These are phyloP conservation scores for Pyrenophora graminea DNA, from an alignment of 2,329 filamentous ascomycete species.

Conservation along the genomic window DNA sequence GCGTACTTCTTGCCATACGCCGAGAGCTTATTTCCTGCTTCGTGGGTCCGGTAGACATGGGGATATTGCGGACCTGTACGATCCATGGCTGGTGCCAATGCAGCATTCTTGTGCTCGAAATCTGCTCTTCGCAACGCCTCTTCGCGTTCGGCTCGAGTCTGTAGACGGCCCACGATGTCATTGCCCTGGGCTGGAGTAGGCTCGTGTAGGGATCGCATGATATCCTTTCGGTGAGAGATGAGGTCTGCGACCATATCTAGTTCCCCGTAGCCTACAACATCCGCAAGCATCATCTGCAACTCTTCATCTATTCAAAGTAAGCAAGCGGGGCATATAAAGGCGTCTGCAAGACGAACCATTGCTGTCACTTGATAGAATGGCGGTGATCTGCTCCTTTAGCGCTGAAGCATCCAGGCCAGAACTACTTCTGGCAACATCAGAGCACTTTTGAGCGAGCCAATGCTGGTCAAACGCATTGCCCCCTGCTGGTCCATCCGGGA, in stretches of 20 bases:
- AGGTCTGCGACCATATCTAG: slow-evolving; percentile 91
- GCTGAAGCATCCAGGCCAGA: slow-evolving; percentile 69
- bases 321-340: neutral
- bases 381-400: slow-evolving; percentile 77
- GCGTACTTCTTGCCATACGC: slow-evolving; percentile 79
- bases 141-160: slow-evolving; percentile 78
- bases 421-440: slow-evolving; percentile 65
- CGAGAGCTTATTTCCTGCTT: slow-evolving; percentile 83
- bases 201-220: slow-evolving; percentile 50
- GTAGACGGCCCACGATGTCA: slow-evolving; percentile 60
- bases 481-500: slow-evolving; percentile 41
- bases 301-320: slow-evolving; percentile 67
- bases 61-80: slow-evolving; percentile 79
- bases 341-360: slow-evolving; percentile 35
- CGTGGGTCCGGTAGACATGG: slow-evolving; percentile 85
- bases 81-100: slow-evolving; percentile 71
- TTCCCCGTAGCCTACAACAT: slow-evolving; percentile 90
- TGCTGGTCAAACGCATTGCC: slow-evolving; percentile 57
- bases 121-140: slow-evolving; percentile 77
- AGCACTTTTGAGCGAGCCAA: slow-evolving; percentile 76
- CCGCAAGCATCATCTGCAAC: slow-evolving; percentile 86
- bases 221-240: slow-evolving; percentile 74
- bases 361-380: slow-evolving; percentile 70
- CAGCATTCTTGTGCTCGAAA: slow-evolving; percentile 77
- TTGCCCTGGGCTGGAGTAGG: slow-evolving; percentile 45